Evolutionary conservation across 495 filamentous ascomycete genomes (phyloP).

Genomic region (Geopyxis carbonaria): DNA sequence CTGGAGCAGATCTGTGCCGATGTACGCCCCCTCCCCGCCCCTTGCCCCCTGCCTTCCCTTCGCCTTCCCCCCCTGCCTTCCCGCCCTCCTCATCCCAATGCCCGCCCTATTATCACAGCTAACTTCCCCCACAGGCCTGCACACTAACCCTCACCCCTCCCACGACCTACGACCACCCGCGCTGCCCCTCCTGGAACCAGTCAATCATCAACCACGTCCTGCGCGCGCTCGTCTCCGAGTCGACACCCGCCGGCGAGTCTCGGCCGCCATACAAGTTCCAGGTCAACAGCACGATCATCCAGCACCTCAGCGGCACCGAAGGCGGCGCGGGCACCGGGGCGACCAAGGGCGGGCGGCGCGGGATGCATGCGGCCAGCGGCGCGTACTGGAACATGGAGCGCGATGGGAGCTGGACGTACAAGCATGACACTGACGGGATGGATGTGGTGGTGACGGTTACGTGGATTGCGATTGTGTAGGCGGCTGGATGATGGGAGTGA

Average conservation of each 20-base stretch:
- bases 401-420: constrained; percentile 96
- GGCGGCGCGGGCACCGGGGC: constrained; percentile 26
- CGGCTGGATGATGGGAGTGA: background rate
- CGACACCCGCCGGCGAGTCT: constrained; percentile 38
- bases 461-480: constrained; percentile 4
- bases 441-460: constrained; percentile 40
- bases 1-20: too few species aligned
- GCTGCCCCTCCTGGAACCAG: constrained; percentile 70
- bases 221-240: constrained; percentile 66
- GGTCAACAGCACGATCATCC: constrained; percentile 95
- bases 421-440: constrained; percentile 44
- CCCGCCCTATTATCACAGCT: constrained; percentile 28
- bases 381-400: constrained; percentile 96
- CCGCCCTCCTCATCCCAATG: too few species aligned
- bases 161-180: constrained; percentile 63
- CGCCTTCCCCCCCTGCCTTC: too few species aligned
- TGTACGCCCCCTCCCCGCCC: too few species aligned
- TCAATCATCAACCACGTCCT: constrained; percentile 72
- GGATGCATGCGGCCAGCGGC: constrained; percentile 89
- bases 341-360: constrained; percentile 52
- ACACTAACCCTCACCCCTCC: constrained; percentile 50
- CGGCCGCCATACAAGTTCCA: constrained; percentile 61
- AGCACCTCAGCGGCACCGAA: constrained; percentile 47
- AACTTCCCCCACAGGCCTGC: constrained; percentile 60
- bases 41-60: too few species aligned